Base-by-base conservation (phyloP, 1,284 basidiomycete species). In the Boletus mariae region DNA sequence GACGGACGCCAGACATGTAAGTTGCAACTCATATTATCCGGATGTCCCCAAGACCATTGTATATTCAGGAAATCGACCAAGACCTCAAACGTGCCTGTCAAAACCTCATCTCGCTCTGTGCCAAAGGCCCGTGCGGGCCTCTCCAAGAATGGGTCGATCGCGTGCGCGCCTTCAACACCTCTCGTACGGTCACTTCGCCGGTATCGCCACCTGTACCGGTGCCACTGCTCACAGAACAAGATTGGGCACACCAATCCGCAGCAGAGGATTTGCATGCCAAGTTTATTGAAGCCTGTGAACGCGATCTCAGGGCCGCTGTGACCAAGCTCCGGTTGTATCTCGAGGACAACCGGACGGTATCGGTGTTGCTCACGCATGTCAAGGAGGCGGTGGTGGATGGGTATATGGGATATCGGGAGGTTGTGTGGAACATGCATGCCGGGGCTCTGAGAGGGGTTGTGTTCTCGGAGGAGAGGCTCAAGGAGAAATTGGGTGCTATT, bases 1-100 rank as follows among this genome's bases (percentile, higher is more conserved):
- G 52, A 73, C 73, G 8, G 84, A 85, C 51, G 79, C 84, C 8
- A 82, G 81, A 72, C 80, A 83, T 55, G 90, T 91, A 64, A 57
- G 80, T 69, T 20, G 12, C 37, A 23, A n/a, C 5, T n/a, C 9
- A 11, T 34, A 17, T 25, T 7, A 5, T 42, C 12, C 3, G 4
- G 12, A 31, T 20, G 26, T 28, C 34, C 13, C 20, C 13, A 4
- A 48, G n/a, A 20, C 4, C 15, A 29, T 53, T 43, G 50, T 20
- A 42, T 28, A 10, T 31, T 45, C 44, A 93, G 87, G 87, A 86
- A 55, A 87, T 96, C 55, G 94, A 96, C 69, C 79, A 85, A 50
- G 87, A 89, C 45, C 80, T 96, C 42, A 90, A 91, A 64, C 76
- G 76, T 28, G 85, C 85, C 0, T 96, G 93, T 72, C 92, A 94